Evolutionary conservation across 306 rosid genomes (phyloP).

Genomic region (Vigna reflexopilosa): DNA sequence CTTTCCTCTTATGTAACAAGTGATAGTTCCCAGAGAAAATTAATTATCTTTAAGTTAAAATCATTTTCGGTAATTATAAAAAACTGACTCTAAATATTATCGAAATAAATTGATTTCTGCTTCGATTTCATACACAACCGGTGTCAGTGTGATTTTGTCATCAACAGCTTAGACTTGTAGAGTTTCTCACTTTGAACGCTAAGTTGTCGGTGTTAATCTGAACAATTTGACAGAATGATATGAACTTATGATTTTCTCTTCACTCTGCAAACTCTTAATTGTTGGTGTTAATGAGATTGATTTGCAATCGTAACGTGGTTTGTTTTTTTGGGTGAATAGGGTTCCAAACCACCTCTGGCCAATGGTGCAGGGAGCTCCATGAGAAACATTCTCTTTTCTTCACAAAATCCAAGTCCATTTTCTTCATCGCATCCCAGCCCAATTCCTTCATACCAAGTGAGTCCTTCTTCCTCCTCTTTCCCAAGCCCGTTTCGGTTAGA

Average conservation of each 20-base stretch:
- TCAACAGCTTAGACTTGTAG: not conserved
- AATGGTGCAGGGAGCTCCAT: conserved; percentile 65
- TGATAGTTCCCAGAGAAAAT: too few species aligned
- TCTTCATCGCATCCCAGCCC: conserved; percentile 79
- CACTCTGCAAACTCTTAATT: not conserved
- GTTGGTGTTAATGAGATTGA: not conserved
- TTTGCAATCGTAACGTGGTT: not conserved
- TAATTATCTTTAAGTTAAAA: too few species aligned
- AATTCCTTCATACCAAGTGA: conserved; percentile 84
- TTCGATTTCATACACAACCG: too few species aligned
- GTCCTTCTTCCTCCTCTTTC: conserved; percentile 81
- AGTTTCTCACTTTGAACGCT: not conserved
- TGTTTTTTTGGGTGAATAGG: conserved; percentile 56
- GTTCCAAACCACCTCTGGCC: conserved; percentile 58
- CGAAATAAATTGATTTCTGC: too few species aligned
- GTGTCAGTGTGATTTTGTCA: not conserved
- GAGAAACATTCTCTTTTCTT: conserved; percentile 59
- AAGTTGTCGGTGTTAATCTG: not conserved
- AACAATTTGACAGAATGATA: not conserved
- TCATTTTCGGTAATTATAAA: too few species aligned
- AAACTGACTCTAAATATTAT: too few species aligned
- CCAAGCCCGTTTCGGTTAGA: conserved; percentile 77
- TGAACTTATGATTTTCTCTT: not conserved
- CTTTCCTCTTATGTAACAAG: too few species aligned
- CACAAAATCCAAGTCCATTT: conserved; percentile 74